Base-by-base conservation (phyloP, 257 asterid genomes). In the Linderniella brevidens region DNA sequence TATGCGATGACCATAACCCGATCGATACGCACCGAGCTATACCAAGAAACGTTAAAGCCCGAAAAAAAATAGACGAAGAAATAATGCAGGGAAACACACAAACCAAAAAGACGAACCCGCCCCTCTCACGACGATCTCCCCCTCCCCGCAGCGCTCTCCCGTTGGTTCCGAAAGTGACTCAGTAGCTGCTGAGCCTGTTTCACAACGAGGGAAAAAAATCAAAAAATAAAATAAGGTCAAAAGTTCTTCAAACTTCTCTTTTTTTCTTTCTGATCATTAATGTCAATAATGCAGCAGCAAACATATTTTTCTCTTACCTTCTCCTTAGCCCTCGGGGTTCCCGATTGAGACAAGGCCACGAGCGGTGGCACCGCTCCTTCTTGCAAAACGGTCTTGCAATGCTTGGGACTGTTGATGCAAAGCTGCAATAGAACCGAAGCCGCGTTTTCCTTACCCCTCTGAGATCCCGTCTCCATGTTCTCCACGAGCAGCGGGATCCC, bases 341-440 rank as follows among this genome's bases (percentile, higher is more conserved):
- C 99, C 3, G 86, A 70, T 63, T 77, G 98, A 19, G 98, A 76
- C 66, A 90, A 64, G 6, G 92, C 86, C 3, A 90, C 96, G 8
- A 90, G 94, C 46, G 98, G 93, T 8, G 98, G 98, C 51, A 90
- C 96, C 14, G 93, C 98, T 20, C 98, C 98, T 71, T 90, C 98
- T 62, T 76, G 94, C 74, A 90, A 62, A 59, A 90, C 82, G 49
- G 74, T 74, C 54, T 77, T 75, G 58, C 96, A 78, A 56, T 69
- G 66, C 68, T 77, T 78, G 17, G 75, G 12, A 61, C 75, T 85
- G 62, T 59, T 75, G 46, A 81, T 58, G 65, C 96, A 90, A 52
- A 90, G 60, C 58, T 90, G 99, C 74, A 90, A 68, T 35, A 85
- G 67, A 55, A 77, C 68, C 4, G 96, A 74, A 19, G 99, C 83